phyloP scores from a whole-genome alignment of 805 yeast species.

The Yamadazyma kitorensis region DNA sequence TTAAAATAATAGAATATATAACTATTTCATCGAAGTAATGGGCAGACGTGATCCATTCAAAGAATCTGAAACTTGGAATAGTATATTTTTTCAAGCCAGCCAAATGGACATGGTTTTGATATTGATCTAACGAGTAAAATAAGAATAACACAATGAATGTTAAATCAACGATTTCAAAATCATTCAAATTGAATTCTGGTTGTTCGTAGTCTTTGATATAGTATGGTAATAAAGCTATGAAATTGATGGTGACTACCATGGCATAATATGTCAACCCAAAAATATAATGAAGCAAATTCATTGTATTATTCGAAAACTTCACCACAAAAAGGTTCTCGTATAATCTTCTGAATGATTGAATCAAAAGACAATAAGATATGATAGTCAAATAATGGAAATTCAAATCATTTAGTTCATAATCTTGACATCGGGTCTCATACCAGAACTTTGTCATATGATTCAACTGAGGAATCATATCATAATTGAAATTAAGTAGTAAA shows the following conservation, averaged over 20 bases:
- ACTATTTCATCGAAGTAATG: slow-evolving; percentile 68
- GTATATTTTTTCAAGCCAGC: slow-evolving; percentile 53
- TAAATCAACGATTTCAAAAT: not conserved
- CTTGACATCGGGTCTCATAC: slow-evolving; percentile 3
- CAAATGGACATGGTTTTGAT: slow-evolving; percentile 47
- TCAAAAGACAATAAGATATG: slow-evolving; percentile 20
- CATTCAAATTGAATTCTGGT: slow-evolving; percentile 1
- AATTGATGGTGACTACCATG: slow-evolving; percentile 40
- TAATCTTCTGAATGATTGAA: slow-evolving; percentile 56
- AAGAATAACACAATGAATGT: slow-evolving; percentile 22
- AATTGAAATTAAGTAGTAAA: slow-evolving; percentile 4
- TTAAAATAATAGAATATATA: slow-evolving; percentile 44
- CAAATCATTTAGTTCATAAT: slow-evolving; percentile 1
- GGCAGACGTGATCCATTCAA: slow-evolving; percentile 54
- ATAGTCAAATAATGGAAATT: slow-evolving; percentile 18
- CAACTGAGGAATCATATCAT: slow-evolving; percentile 2
- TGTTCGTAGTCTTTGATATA: slow-evolving; percentile 11
- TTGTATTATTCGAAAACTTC: slow-evolving; percentile 49
- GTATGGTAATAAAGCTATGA: slow-evolving; percentile 18
- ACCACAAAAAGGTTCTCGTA: slow-evolving; percentile 53
- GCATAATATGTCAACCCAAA: slow-evolving; percentile 63
- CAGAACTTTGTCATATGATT: slow-evolving; percentile 2
- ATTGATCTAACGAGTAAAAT: slow-evolving; percentile 54
- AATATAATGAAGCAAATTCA: slow-evolving; percentile 64
- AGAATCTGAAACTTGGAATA: slow-evolving; percentile 50